phyloP scores from a whole-genome alignment of 805 yeast species.

The Candida pini region DNA sequence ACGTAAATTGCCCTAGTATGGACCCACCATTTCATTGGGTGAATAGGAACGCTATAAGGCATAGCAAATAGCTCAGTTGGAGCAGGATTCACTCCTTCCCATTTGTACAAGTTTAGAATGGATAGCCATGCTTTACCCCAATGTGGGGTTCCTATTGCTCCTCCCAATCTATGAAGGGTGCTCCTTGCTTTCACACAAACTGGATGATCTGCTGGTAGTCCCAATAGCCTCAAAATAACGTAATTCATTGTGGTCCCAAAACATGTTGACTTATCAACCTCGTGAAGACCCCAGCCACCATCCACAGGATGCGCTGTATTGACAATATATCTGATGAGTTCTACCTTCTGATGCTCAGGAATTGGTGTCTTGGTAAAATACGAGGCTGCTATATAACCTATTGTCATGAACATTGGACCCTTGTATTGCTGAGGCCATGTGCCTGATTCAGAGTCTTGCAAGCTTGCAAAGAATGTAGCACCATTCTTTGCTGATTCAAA shows the following conservation, averaged over 20 bases:
- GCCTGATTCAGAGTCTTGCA: conserved; percentile 81
- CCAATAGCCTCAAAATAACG: conserved; percentile 72
- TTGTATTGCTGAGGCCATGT: conserved; percentile 88
- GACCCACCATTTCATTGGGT: conserved; percentile 99
- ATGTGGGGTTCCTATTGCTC: conserved; percentile 87
- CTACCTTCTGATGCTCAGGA: conserved; percentile 58
- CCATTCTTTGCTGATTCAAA: conserved; percentile 66
- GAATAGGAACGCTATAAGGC: conserved; percentile 77
- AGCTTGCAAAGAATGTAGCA: conserved; percentile 55
- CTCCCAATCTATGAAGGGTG: conserved; percentile 71
- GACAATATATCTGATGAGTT: conserved; percentile 79
- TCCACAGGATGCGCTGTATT: conserved; percentile 94
- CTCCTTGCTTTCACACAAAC: conserved; percentile 71
- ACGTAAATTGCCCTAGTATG: conserved; percentile 90
- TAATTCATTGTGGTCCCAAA: conserved; percentile 92
- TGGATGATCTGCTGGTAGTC: conserved; percentile 67
- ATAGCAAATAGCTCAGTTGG: conserved; percentile 92
- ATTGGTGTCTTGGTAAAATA: conserved; percentile 67
- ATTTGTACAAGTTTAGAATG: conserved; percentile 69
- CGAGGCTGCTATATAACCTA: conserved; percentile 75
- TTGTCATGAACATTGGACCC: conserved; percentile 97
- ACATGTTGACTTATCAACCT: conserved; percentile 88
- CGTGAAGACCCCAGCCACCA: conserved; percentile 99
- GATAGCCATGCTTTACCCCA: conserved; percentile 98
- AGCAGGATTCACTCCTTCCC: conserved; percentile 98